Base-by-base conservation (phyloP, 306 rosid genomes). In the Quercus aquifolioides region DNA sequence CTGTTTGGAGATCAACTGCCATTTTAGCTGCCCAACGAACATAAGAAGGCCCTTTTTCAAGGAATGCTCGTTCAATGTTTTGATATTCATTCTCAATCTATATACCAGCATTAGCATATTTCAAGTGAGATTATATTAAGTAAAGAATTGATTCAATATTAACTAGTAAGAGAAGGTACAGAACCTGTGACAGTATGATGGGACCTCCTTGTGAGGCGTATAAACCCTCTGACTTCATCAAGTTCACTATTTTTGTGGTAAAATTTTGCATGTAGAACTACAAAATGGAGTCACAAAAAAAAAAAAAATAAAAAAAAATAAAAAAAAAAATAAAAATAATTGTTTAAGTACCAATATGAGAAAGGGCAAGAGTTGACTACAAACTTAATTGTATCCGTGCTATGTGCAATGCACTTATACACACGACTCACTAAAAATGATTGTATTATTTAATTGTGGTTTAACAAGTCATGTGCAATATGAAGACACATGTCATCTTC, bases 141-240 rank as follows among this genome's bases (percentile, higher is more conserved):
- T 11, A 49, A 49, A 49, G 15, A 49, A 49, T 11, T 9, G 26
- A 51, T n/a, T 55, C 63, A 12, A 14, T 5, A 56, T 19, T 38
- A 26, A 28, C 17, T 10, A 14, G 7, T n/a, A 1, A 6, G 30
- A 19, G 8, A 7, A 14, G 4, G 9, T 31, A 38, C 46, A 80
- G 86, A 54, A 85, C 88, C 92, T 89, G 98, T 9, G 94, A 85
- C 64, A 91, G 58, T 76, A 90, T 90, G 75, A 91, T 91, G 28
- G 97, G 96, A 2, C 97, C 94, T 85, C 97, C 97, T 91, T 94
- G 91, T 0, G 95, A 88, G 78, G 95, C 94, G 79, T 86, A 91
- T 69, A 94, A 80, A 20, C 90, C 77, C 78, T 88, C 97, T 17
- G 78, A 85, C 79, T 89, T 91, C 94, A 90, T 86, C 94, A 90